A percentile compares a stretch with the other conserved stretches of the same genome.
These are phyloP conservation scores for Stephanodiscus minutulus DNA, from an alignment of 108 stramenopile genomes.

Conservation along the genomic window DNA sequence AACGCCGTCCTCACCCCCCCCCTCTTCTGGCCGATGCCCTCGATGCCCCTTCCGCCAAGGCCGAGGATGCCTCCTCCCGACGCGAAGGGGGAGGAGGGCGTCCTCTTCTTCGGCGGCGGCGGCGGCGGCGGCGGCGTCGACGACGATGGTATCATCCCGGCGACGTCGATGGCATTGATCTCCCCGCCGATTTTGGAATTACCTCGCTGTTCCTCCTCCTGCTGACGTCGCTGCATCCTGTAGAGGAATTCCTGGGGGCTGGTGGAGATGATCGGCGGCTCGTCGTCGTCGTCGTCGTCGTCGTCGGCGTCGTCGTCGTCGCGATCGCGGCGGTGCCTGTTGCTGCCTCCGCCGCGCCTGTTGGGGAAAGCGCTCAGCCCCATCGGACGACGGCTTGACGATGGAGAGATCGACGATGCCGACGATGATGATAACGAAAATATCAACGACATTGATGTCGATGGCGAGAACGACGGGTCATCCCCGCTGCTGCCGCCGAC, in stretches of 20 bases:
- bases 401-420: neutral
- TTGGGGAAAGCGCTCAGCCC: slow-evolving; percentile 1
- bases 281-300: slow-evolving; percentile 65
- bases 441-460: neutral
- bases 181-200: neutral
- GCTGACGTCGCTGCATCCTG: slow-evolving; percentile 16
- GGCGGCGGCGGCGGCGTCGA: slow-evolving; percentile 17
- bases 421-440: neutral
- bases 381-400: neutral
- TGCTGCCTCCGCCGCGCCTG: neutral
- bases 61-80: neutral
- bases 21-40: neutral
- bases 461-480: neutral
- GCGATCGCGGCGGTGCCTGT: slow-evolving; percentile 40
- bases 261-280: slow-evolving; percentile 54
- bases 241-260: slow-evolving; percentile 35
- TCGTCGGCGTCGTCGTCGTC: slow-evolving; percentile 67
- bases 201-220: neutral
- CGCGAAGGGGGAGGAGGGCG: slow-evolving; percentile 44
- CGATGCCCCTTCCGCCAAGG: neutral
- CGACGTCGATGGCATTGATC: slow-evolving; percentile 32
- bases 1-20: slow-evolving; percentile 39
- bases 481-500: neutral
- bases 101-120: slow-evolving; percentile 30
- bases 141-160: neutral